These are phyloP conservation scores for Madurella fahalii DNA, from an alignment of 2,329 filamentous ascomycete genomes.

Conservation along the genomic window DNA sequence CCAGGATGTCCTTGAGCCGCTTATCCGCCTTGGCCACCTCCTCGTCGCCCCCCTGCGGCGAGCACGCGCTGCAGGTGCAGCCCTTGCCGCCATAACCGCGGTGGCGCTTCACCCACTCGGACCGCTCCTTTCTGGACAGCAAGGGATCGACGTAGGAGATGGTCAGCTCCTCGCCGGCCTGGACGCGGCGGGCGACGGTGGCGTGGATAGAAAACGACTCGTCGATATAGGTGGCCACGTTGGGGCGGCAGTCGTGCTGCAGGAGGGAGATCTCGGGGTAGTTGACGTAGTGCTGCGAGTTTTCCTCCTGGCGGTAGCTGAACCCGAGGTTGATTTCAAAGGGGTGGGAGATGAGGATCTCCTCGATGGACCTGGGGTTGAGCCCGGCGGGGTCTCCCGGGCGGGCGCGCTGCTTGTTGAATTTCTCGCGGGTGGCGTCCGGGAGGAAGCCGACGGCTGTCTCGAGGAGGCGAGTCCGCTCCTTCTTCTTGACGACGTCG, in stretches of 20 bases:
- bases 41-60: conserved; percentile 1
- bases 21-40: conserved; percentile 27
- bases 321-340: conserved; percentile 27
- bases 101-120: conserved; percentile 27
- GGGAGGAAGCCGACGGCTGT: conserved; percentile 26
- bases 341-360: conserved; percentile 23
- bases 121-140: conserved; percentile 26
- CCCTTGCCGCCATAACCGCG: conserved; percentile 29
- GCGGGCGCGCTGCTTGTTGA: conserved; percentile 19
- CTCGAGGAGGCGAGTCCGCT: conserved; percentile 23
- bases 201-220: conserved; percentile 31
- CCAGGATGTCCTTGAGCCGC: conserved; percentile 27
- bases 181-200: conserved; percentile 33
- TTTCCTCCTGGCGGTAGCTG: conserved; percentile 9
- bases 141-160: conserved; percentile 38
- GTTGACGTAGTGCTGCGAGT: conserved; percentile 24
- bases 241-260: conserved; percentile 41
- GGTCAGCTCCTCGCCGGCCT: conserved; percentile 36
- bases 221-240: conserved; percentile 35
- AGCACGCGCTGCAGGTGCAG: conserved; percentile 37
- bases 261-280: conserved; percentile 36
- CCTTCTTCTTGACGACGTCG: conserved; percentile 14
- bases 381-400: conserved; percentile 5
- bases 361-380: conserved; percentile 17
- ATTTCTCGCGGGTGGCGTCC: conserved; percentile 18